Base-by-base conservation (phyloP, 139 green algal genomes). In the Mychonastes homosphaera region DNA sequence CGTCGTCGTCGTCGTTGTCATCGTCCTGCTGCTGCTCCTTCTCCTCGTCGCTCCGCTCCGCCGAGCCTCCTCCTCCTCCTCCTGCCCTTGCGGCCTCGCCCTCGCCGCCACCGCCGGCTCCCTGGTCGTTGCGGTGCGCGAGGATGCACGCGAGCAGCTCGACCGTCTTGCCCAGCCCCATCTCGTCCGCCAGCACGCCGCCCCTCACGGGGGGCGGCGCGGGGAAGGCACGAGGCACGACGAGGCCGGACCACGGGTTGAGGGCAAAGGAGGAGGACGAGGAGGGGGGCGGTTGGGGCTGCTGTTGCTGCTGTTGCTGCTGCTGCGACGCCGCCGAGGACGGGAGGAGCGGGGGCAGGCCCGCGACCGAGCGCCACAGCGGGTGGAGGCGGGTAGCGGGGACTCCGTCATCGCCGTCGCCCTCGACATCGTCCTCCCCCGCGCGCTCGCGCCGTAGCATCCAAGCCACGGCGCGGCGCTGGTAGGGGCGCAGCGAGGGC, bases 141-240 rank as follows among this genome's bases (percentile, higher is more conserved):
- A 84, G 56, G 41, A 96, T 80, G 48, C 75, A 79, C 3, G 90
- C 85, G 13, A 96, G 71, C 29, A 96, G 61, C 78, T 97, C 90
- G 5, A 97, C 85, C 0, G 87, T 96, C 70, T 97, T 97, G 19
- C 90, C 87, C 24, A 95, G 59, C 0, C 84, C 84, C 36, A 13
- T 13, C 12, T 13, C 5, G 51, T 33, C 29, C 7, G 51, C 51
- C 51, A 28, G 51, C 45, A 50, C 19, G 40, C 55, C 26, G 28
- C 58, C 56, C 47, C 18, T 26, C 24, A 47, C 38, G 1, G 50
- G 47, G 3, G 48, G 29, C 23, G 65, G 57, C 8, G 58, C 45
- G 0, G 49, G 7, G 40, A 76, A 71, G 16, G 40, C 26, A 38
- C 57, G 3, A 43, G 54, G 19, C 28, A 46, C 50, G 9, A 83